Conservation (phyloP, 2,329 filamentous ascomycete species). For the Helminthosporium solani region DNA sequence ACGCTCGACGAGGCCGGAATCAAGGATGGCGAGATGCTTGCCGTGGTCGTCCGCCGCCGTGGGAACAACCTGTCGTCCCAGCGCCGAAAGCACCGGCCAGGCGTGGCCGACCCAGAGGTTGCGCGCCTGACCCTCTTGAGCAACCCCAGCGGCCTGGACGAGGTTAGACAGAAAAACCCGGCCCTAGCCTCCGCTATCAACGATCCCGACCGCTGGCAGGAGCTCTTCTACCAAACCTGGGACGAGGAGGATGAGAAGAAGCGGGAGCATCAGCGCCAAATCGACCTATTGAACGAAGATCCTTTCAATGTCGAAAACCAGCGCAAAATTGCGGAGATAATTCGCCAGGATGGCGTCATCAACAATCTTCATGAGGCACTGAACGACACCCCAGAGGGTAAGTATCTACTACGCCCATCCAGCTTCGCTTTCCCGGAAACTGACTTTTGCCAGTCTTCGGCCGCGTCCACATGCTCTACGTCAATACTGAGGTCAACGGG, state of each 20-base stretch:
- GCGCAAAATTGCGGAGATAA: constrained; percentile 92
- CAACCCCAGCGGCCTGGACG: constrained; percentile 69
- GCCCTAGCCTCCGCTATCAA: constrained; percentile 75
- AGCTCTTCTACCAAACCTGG: constrained; percentile 67
- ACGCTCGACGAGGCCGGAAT: constrained; percentile 81
- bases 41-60: constrained; percentile 66
- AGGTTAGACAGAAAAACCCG: constrained; percentile 71
- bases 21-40: constrained; percentile 87
- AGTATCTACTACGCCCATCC: constrained; percentile 35
- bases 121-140: constrained; percentile 80
- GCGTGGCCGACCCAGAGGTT: constrained; percentile 66
- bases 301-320: constrained; percentile 94
- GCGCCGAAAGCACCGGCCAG: constrained; percentile 2
- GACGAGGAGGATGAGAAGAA: constrained; percentile 71
- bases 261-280: constrained; percentile 75
- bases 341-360: constrained; percentile 88
- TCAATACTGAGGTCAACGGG: constrained; percentile 92
- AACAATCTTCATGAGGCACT: constrained; percentile 96
- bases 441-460: constrained; percentile 74
- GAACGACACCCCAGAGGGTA: constrained; percentile 96
- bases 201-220: constrained; percentile 72
- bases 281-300: constrained; percentile 84
- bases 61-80: constrained; percentile 28
- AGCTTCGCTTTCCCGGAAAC: neutral
- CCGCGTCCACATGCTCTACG: constrained; percentile 92